These are phyloP conservation scores for Beauveria scarabaeidicola DNA, from an alignment of 2,329 filamentous ascomycete genomes.

Conservation along the genomic window DNA sequence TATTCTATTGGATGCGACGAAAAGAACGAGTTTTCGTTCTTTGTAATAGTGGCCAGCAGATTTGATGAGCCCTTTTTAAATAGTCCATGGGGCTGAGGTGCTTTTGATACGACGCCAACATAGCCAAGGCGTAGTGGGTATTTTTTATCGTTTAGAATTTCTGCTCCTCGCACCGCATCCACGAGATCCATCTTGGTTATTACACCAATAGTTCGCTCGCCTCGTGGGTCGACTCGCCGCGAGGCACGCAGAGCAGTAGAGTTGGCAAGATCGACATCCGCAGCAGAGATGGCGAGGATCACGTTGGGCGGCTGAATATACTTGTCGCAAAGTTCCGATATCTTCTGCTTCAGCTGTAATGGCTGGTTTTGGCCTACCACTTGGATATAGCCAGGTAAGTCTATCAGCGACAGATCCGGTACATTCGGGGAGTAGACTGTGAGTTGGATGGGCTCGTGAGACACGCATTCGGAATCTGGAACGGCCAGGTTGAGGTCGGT, in stretches of 20 bases:
- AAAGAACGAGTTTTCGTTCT: constrained; percentile 85
- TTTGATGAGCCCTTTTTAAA: constrained; percentile 79
- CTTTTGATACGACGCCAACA: constrained; percentile 84
- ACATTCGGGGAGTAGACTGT: constrained; percentile 94
- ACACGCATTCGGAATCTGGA: constrained; percentile 82
- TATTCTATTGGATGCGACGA: constrained; percentile 74
- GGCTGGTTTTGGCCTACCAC: constrained; percentile 89
- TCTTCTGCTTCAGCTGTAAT: constrained; percentile 86
- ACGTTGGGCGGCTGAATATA: constrained; percentile 96
- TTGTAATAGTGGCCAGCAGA: constrained; percentile 70
- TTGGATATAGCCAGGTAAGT: constrained; percentile 95
- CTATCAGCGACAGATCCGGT: constrained; percentile 89
- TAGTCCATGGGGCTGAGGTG: constrained; percentile 60
- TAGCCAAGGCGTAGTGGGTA: constrained; percentile 94
- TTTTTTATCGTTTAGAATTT: constrained; percentile 78
- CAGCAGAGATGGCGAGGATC: constrained; percentile 93
- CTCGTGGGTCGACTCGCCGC: constrained; percentile 82
- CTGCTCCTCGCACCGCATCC: constrained; percentile 67
- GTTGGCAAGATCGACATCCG: constrained; percentile 94
- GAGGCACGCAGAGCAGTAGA: constrained; percentile 87
- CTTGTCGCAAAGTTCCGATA: constrained; percentile 92
- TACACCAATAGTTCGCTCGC: constrained; percentile 95
- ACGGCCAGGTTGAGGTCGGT: constrained; percentile 94
- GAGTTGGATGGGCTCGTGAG: constrained; percentile 92
- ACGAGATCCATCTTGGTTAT: constrained; percentile 99